phyloP scores from a whole-genome alignment of 495 filamentous ascomycete species.

The Penicillium subrubescens region DNA sequence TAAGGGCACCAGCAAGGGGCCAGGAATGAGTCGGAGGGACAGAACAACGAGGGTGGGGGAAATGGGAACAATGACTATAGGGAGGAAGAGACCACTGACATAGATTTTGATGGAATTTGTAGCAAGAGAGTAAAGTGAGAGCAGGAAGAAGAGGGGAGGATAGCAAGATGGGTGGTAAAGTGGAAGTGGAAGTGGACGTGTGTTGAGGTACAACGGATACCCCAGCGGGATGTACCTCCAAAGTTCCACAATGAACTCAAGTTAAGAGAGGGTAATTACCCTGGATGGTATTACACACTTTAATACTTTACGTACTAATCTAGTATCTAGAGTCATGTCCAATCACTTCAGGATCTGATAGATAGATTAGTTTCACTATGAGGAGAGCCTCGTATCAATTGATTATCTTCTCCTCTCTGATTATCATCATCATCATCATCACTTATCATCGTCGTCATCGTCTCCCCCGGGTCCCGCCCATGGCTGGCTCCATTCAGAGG shows the following conservation, averaged over 20 bases:
- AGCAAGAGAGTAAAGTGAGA: slow-evolving; percentile 2
- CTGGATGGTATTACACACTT: background rate
- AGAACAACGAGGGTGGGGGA: background rate
- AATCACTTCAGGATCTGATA: background rate
- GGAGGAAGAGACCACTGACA: background rate
- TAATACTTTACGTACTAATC: background rate
- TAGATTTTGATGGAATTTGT: background rate
- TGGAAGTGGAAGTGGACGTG: slow-evolving; percentile 9
- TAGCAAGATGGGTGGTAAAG: slow-evolving; percentile 13
- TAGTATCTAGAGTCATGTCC: background rate
- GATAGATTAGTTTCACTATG: background rate
- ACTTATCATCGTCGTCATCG: slow-evolving; percentile 23
- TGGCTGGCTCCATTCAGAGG: slow-evolving; percentile 13
- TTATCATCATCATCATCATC: slow-evolving; percentile 24
- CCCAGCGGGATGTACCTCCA: background rate
- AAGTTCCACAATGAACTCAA: background rate
- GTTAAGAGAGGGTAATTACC: background rate
- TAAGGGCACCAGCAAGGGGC: slow-evolving; percentile 14
- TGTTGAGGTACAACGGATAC: slow-evolving; percentile 1
- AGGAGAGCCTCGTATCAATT: background rate
- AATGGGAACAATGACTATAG: background rate
- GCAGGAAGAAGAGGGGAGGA: slow-evolving; percentile 11
- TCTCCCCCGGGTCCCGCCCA: slow-evolving; percentile 15
- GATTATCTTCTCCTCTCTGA: background rate
- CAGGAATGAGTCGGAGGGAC: slow-evolving; percentile 9